These are phyloP conservation scores for Trematosphaeria pertusa DNA, from an alignment of 2,329 filamentous ascomycete species.

Conservation along the genomic window DNA sequence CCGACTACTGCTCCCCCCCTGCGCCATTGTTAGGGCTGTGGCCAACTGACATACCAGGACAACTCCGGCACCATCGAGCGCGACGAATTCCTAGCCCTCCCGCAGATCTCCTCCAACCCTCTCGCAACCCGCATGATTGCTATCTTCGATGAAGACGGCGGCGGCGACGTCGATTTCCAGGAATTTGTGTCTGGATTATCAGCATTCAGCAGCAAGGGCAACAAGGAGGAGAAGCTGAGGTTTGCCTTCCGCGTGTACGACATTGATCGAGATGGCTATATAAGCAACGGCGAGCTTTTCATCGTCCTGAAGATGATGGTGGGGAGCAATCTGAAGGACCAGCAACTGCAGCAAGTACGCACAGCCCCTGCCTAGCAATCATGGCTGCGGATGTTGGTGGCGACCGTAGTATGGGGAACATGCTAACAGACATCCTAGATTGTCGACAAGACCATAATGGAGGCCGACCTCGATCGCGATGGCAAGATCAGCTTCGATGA, in stretches of 20 bases:
- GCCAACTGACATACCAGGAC: conserved; percentile 65
- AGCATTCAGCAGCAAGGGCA: conserved; percentile 96
- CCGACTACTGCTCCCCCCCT: not conserved
- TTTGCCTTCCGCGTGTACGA: conserved; percentile 99
- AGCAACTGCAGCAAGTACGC: conserved; percentile 84
- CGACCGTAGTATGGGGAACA: no score
- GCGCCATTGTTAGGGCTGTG: conserved; percentile 5
- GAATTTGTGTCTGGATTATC: conserved; percentile 96
- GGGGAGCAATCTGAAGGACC: conserved; percentile 97
- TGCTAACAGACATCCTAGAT: conserved; percentile 63
- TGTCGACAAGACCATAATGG: conserved; percentile 99
- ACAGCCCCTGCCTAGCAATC: not conserved
- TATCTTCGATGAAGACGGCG: conserved; percentile 98
- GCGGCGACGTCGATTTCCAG: conserved; percentile 97
- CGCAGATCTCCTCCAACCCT: conserved; percentile 97
- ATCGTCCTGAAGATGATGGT: conserved; percentile 99
- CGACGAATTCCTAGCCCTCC: conserved; percentile 95
- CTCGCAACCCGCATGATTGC: conserved; percentile 98
- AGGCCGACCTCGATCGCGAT: conserved; percentile 93
- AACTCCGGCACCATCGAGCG: conserved; percentile 98
- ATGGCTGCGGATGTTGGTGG: not conserved
- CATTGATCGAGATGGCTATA: conserved; percentile 97
- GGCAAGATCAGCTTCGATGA: conserved; percentile 99
- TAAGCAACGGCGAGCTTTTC: conserved; percentile 98
- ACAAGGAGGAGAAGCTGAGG: conserved; percentile 97